Conservation (phyloP, 768 basidiomycete genomes). For the Mycena leptocephala region DNA sequence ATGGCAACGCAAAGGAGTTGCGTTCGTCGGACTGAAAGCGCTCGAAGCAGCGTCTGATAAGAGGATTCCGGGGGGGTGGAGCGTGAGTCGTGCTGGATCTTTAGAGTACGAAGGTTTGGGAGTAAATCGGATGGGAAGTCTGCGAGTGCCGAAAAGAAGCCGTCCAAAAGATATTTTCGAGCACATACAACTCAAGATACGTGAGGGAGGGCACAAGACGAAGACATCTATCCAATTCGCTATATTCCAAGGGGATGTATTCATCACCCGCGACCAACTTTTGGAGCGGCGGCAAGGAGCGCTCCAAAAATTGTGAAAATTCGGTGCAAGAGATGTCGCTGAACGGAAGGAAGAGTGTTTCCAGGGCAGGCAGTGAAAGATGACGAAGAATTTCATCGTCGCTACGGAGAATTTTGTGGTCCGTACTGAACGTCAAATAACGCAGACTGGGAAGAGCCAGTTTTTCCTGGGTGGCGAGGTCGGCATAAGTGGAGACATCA, state of each 20-base stretch:
- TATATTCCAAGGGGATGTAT: background rate
- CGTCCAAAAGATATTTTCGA: background rate
- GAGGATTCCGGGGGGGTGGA: background rate
- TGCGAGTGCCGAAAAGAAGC: background rate
- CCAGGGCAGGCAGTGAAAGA: background rate
- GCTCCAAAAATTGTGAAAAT: background rate
- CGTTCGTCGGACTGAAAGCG: background rate
- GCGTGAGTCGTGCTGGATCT: background rate
- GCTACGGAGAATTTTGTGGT: background rate
- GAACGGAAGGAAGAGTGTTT: background rate
- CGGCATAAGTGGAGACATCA: background rate
- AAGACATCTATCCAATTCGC: background rate
- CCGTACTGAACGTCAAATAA: background rate
- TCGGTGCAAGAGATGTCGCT: no score
- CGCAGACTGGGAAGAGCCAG: background rate
- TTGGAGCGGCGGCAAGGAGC: constrained; percentile 4
- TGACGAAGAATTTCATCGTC: background rate
- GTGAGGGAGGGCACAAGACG: background rate
- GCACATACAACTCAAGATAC: background rate
- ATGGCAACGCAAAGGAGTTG: background rate
- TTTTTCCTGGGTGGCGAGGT: background rate
- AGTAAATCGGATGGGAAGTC: background rate
- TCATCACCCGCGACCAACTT: background rate
- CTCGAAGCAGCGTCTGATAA: background rate
- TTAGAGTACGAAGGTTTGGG: background rate